Conservation (phyloP, 106 monocot species). For the Ottelia alismoides region DNA sequence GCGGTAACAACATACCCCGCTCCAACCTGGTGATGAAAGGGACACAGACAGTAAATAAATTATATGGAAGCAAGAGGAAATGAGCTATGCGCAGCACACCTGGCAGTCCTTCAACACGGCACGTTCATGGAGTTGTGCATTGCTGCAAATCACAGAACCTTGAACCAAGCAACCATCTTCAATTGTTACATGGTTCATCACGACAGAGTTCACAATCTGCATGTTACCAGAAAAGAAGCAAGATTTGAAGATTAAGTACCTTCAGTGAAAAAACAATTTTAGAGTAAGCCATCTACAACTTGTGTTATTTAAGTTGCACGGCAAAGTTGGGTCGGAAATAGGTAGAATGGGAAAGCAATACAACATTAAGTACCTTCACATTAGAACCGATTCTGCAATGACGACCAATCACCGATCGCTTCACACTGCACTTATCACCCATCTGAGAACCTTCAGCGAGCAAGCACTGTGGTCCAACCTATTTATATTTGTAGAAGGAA, state of each 20-base stretch:
- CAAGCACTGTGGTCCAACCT: conserved; percentile 87
- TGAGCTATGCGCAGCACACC: too few relatives aligned
- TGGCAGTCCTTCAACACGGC: conserved; percentile 76
- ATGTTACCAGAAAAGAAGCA: not conserved
- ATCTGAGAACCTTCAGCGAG: conserved; percentile 76
- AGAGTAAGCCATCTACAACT: not conserved
- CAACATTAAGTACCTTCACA: conserved; percentile 84
- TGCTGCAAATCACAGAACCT: conserved; percentile 75
- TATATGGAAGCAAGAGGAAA: not conserved
- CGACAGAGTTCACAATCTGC: conserved; percentile 82
- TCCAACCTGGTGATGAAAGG: conserved; percentile 22
- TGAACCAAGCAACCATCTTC: conserved; percentile 86
- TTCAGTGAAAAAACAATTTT: too few relatives aligned
- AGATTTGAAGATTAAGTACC: too few relatives aligned
- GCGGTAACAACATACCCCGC: conserved; percentile 47
- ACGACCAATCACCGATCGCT: too few relatives aligned
- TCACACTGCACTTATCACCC: conserved; percentile 90
- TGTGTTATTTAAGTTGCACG: not conserved
- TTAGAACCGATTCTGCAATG: conserved; percentile 95
- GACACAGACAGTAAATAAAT: not conserved
- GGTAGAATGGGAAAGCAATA: too few relatives aligned
- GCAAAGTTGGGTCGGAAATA: too few relatives aligned
- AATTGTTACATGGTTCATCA: conserved; percentile 88
- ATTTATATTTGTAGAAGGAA: too few relatives aligned
- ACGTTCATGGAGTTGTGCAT: conserved; percentile 82